phyloP scores from a whole-genome alignment of 2,329 filamentous ascomycete genomes.

The Trichoderma sp. region DNA sequence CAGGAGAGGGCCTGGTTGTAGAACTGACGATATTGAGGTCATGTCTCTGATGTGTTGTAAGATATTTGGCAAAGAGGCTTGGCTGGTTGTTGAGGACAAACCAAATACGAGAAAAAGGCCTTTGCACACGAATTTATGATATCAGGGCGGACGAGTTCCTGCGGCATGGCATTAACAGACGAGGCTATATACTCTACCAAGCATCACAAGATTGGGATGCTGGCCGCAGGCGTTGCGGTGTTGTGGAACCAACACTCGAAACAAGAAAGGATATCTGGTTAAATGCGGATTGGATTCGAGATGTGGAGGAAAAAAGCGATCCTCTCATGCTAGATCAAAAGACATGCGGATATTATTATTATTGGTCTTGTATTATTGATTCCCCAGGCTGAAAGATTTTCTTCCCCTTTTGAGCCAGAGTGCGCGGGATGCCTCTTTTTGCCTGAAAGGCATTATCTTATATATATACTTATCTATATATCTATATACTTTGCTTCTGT shows the following conservation, averaged over 20 bases:
- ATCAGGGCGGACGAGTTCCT: not conserved
- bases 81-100: not conserved
- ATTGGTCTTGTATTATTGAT: not conserved
- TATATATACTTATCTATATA: not conserved
- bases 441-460: not conserved
- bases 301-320: slow-evolving; percentile 11
- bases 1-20: not conserved
- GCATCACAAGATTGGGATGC: not conserved
- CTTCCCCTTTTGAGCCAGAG: not conserved
- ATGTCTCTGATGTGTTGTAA: slow-evolving; percentile 11
- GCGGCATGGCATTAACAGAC: not conserved
- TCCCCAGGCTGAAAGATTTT: not conserved
- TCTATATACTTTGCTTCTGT: not conserved
- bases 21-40: not conserved
- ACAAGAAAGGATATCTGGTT: not conserved
- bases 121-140: not conserved
- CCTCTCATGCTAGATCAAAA: slow-evolving; percentile 22
- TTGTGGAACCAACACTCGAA: not conserved
- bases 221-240: not conserved
- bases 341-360: not conserved
- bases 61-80: slow-evolving; percentile 1
- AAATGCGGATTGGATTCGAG: slow-evolving; percentile 11
- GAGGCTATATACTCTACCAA: not conserved
- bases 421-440: not conserved
- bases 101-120: not conserved